Base-by-base conservation (phyloP, 1,139 yeast species). In the Suhomyces terraborum region DNA sequence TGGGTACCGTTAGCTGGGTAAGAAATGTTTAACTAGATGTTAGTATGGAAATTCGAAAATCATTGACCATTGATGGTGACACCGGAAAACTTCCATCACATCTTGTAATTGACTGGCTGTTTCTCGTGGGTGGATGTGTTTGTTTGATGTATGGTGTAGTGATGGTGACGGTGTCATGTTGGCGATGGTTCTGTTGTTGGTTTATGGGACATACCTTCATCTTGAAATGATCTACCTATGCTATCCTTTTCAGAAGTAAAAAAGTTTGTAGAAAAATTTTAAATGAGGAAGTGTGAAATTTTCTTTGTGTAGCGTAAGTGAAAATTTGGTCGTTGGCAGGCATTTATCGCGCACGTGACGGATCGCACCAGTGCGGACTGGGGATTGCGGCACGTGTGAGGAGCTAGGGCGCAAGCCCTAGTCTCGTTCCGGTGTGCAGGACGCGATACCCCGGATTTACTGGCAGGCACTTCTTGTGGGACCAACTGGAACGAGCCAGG, bases 1-100 rank as follows among this genome's bases (percentile, higher is more conserved):
- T 93, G 98, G 66, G 98, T 87, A 84, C 98, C 98, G 88, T 93
- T 93, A 77, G 96, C 95, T 80, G 99, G 99, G 84, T 86, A 94
- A 73, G 99, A 88, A 80, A 93, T 91, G 85, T 93, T 93, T 79
- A 93, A 89, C 96, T 91, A 58, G 22, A 55, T 39, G 52, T 50
- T 50, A 48, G 50, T 53, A 54, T n/a, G n/a, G 16, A 14, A 13
- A 8, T 21, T 47, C 35, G 27, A 24, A 35, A 8, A 17, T 21
- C 22, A 14, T 12, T 14, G 13, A 21, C 26, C 13, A 4, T 21
- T 32, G 23, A n/a, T n/a, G n/a, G n/a, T n/a, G n/a, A 8, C 24
- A 17, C 20, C 29, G 29, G 30, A 17, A 17, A 27, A 18, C 29
- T 8, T 16, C 30, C 30, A 27, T 16, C 12, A 16, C 30, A 2